These are phyloP conservation scores for Eucalyptus polybractea DNA, from an alignment of 345 rosid species.

Conservation along the genomic window DNA sequence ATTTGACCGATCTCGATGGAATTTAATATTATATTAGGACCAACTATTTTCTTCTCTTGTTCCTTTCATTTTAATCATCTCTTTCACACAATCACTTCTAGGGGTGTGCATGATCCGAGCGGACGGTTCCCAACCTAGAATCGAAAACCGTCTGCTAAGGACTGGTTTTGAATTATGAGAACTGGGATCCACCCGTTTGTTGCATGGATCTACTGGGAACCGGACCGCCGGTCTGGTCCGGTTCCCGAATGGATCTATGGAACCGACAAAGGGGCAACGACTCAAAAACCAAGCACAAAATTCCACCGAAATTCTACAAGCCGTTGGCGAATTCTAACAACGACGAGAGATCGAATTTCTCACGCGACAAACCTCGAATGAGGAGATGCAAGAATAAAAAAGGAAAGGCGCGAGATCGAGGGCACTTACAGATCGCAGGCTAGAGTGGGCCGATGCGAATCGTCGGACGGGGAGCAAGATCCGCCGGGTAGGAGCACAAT, in stretches of 20 bases:
- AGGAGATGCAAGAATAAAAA: rapidly evolving
- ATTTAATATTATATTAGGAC: not conserved
- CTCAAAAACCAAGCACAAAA: too few relatives aligned
- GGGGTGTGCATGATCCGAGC: rapidly evolving
- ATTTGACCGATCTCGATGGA: not conserved
- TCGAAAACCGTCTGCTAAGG: rapidly evolving
- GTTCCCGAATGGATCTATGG: rapidly evolving
- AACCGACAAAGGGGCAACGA: rapidly evolving
- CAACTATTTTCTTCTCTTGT: not conserved
- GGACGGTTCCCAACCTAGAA: rapidly evolving
- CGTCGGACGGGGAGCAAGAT: rapidly evolving
- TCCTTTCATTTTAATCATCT: not conserved
- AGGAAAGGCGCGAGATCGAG: too few relatives aligned
- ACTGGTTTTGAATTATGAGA: rapidly evolving
- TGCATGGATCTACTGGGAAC: rapidly evolving
- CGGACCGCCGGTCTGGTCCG: rapidly evolving
- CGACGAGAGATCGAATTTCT: rapidly evolving
- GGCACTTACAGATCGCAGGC: rapidly evolving
- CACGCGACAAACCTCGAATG: rapidly evolving
- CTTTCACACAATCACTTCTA: too few relatives aligned
- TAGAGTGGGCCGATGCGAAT: rapidly evolving
- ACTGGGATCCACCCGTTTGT: rapidly evolving
- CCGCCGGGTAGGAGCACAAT: rapidly evolving
- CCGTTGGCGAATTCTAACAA: rapidly evolving
- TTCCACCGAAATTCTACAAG: too few relatives aligned